phyloP scores from a whole-genome alignment of 2,329 filamentous ascomycete genomes.

The Alternaria viburni region DNA sequence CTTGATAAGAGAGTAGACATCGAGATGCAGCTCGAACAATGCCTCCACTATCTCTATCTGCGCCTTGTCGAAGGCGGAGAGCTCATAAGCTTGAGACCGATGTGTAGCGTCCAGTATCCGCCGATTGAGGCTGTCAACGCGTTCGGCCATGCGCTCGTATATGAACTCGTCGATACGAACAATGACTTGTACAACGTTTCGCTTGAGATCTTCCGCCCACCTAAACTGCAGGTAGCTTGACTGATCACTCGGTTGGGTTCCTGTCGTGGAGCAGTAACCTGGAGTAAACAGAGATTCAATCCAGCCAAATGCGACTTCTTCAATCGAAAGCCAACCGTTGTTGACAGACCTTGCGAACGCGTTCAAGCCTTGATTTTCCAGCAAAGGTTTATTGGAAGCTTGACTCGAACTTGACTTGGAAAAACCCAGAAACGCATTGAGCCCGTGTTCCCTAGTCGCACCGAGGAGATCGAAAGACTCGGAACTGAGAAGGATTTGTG shows the following conservation, averaged over 20 bases:
- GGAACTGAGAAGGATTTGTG: constrained; percentile 56
- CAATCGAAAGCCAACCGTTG: constrained; percentile 52
- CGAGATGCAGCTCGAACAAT: constrained; percentile 71
- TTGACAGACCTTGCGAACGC: constrained; percentile 57
- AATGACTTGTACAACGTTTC: constrained; percentile 60
- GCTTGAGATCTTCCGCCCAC: constrained; percentile 64
- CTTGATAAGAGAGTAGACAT: constrained; percentile 68
- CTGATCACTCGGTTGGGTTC: constrained; percentile 19
- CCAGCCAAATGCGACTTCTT: constrained; percentile 62
- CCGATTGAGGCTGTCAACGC: constrained; percentile 36
- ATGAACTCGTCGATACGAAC: constrained; percentile 62
- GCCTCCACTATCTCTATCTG: constrained; percentile 63
- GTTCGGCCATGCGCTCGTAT: constrained; percentile 50
- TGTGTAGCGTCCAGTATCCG: constrained; percentile 31
- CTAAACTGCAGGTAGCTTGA: constrained; percentile 61
- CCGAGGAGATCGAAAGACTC: constrained; percentile 59
- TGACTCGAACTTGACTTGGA: constrained; percentile 56
- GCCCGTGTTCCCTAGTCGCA: constrained; percentile 57
- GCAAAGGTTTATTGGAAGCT: constrained; percentile 45
- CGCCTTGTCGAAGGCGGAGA: constrained; percentile 42
- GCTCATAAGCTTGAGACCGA: constrained; percentile 18
- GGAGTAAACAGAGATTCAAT: constrained; percentile 59
- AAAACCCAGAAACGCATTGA: constrained; percentile 64
- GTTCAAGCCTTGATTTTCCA: constrained; percentile 49
- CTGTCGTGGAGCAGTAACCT: constrained; percentile 29